Evolutionary conservation across 371 early-diverging fungal species (phyloP), one percentile per base, ranked within the genome.

Genomic region (Massospora cicadina): DNA sequence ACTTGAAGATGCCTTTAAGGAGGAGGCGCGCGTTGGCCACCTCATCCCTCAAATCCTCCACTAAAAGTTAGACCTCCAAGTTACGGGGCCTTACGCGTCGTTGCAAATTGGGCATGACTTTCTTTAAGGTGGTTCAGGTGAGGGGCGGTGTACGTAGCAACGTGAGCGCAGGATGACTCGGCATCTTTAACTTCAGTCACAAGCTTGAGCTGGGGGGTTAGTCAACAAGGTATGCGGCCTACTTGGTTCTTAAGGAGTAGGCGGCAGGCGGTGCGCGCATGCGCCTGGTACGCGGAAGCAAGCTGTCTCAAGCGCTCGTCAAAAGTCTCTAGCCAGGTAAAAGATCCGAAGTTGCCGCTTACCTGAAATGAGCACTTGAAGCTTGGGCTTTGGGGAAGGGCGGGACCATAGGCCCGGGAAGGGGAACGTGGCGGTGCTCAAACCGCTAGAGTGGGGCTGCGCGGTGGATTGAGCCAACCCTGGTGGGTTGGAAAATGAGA

Each of bases 91-190:
- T 31, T 60, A 60, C 60, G 10, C 5, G 25, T 21, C 5, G 31
- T 28, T 60, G 2, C 30, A 27, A 60, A 60, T 27, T 60, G 26
- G 23, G 25, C 30, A 26, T 60, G 26, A 60, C 60, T 60, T 27
- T 60, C 60, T 21, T 60, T 24, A 23, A 60, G 26, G 31, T 60
- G 31, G 17, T 30, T 24, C 12, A 60, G 60, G 32, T 60, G 60
- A 27, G 60, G 60, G 5, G 60, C 30, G 27, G 60, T 60, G 31
- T 60, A 60, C 3, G 26, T 31, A 7, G 31, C 31, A 28, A 27
- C 10, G 32, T 30, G 28, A 17, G 3, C 27, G 32, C 24, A 24
- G 7, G 60, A 24, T 21, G 60, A 25, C 32, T 60, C 60, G 17
- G 31, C 30, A 60, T 60, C 60, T 7, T 21, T 30, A 17, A 60